These are phyloP conservation scores for Entomortierella beljakovae DNA, from an alignment of 192 early-diverging fungal species.

Conservation along the genomic window DNA sequence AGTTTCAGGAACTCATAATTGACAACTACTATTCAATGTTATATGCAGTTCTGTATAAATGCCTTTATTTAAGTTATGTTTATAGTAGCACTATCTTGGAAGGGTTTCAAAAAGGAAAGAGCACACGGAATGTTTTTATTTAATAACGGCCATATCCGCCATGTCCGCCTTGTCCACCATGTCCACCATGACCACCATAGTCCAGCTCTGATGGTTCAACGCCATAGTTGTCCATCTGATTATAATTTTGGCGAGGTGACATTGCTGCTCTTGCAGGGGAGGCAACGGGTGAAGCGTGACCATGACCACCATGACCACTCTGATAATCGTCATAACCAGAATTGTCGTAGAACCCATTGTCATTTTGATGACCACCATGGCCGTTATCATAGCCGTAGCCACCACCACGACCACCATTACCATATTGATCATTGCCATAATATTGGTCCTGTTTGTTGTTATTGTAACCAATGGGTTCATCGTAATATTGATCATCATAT, in stretches of 20 bases:
- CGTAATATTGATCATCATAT: conserved; percentile 32
- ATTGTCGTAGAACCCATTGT: conserved; percentile 36
- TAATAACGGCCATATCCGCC: conserved; percentile 27
- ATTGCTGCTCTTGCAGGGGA: conserved; percentile 16
- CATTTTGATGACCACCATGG: not conserved
- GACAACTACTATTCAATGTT: too few relatives aligned
- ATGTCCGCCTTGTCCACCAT: conserved; percentile 16
- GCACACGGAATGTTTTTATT: not conserved
- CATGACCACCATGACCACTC: conserved; percentile 19
- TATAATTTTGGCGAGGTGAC: conserved; percentile 29
- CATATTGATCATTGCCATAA: conserved; percentile 33
- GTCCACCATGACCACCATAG: conserved; percentile 34
- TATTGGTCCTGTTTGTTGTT: conserved; percentile 20
- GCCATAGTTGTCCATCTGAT: conserved; percentile 25
- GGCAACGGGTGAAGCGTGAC: conserved; percentile 2
- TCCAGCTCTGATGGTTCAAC: conserved; percentile 45
- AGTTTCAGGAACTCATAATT: too few relatives aligned
- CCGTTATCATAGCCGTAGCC: conserved; percentile 8
- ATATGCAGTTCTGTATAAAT: too few relatives aligned
- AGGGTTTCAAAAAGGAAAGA: not conserved
- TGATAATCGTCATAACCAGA: conserved; percentile 39
- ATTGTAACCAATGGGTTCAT: conserved; percentile 31
- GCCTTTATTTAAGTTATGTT: not conserved
- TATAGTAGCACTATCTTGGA: not conserved
- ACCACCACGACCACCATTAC: conserved; percentile 13